A percentile compares a stretch with the other conserved stretches of the same genome.
Conservation (phyloP, 768 basidiomycete species). For the Epithele typhae region DNA sequence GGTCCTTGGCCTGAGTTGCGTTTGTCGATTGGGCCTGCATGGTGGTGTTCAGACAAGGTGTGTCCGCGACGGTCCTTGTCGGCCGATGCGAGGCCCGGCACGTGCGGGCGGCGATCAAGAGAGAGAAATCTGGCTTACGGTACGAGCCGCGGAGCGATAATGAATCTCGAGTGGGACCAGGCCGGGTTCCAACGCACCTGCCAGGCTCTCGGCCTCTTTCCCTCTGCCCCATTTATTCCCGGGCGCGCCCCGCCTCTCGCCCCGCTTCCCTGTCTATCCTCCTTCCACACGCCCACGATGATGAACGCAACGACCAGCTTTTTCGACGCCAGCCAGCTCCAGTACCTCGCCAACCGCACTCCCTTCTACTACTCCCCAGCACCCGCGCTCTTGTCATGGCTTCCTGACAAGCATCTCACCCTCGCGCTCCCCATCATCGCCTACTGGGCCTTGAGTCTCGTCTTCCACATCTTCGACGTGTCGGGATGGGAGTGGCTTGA, state of each 20-base stretch:
- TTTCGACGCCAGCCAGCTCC: conserved; percentile 17
- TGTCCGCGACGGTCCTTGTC: too few relatives aligned
- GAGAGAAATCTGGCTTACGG: too few relatives aligned
- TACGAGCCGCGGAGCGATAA: too few relatives aligned
- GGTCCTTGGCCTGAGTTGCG: conserved; percentile 74
- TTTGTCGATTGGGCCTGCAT: conserved; percentile 41
- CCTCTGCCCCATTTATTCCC: background rate
- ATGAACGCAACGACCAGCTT: conserved; percentile 22
- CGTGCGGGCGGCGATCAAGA: too few relatives aligned
- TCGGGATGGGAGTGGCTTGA: conserved; percentile 75
- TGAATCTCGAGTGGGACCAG: conserved; percentile 3
- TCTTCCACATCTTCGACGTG: conserved; percentile 83
- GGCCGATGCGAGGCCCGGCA: too few relatives aligned
- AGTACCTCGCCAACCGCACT: conserved; percentile 17
- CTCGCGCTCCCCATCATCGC: conserved; percentile 71
- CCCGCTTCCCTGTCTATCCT: too few relatives aligned
- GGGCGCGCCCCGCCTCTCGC: background rate
- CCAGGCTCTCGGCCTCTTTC: background rate
- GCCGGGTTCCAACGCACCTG: background rate
- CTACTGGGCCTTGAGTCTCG: conserved; percentile 79
- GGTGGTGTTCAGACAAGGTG: background rate
- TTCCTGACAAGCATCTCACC: conserved; percentile 71
- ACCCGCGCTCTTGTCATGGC: conserved; percentile 12
- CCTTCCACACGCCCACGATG: background rate
- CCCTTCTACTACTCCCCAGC: conserved; percentile 24